Percentiles rank a stretch among this genome's conserved stretches.
Evolutionary conservation across 805 yeast species (phyloP).

Genomic region (Cyberlindnera galapagoensis): DNA sequence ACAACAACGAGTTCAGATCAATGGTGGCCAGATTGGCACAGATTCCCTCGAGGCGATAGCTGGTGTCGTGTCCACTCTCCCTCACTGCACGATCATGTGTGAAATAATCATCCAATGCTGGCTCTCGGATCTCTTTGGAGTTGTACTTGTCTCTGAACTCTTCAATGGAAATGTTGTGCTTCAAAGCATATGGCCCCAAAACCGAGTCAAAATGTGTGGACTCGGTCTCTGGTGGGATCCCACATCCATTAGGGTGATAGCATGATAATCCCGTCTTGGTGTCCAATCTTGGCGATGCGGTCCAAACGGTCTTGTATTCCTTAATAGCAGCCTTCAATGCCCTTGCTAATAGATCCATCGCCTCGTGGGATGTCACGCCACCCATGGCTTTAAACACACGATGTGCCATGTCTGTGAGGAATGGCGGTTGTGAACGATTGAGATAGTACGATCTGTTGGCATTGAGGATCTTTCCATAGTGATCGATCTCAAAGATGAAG

Average conservation of each 20-base stretch:
- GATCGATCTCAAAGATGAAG: constrained; percentile 80
- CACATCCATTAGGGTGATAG: constrained; percentile 83
- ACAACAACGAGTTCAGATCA: constrained; percentile 78
- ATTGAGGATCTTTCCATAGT: constrained; percentile 88
- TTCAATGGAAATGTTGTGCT: constrained; percentile 48
- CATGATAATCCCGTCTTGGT: constrained; percentile 72
- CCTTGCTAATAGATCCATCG: constrained; percentile 55
- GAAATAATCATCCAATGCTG: constrained; percentile 82
- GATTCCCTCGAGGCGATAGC: constrained; percentile 81
- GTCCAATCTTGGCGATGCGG: constrained; percentile 66
- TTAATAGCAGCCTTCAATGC: constrained; percentile 75
- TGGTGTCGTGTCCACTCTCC: constrained; percentile 95
- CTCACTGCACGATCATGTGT: constrained; percentile 91
- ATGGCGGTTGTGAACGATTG: constrained; percentile 94
- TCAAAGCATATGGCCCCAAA: constrained; percentile 59
- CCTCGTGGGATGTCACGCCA: constrained; percentile 38
- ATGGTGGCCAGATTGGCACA: constrained; percentile 89
- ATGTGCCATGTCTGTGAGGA: constrained; percentile 86
- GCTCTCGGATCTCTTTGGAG: constrained; percentile 56
- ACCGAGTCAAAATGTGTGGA: constrained; percentile 76
- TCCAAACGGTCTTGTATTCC: constrained; percentile 84
- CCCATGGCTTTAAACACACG: constrained; percentile 57
- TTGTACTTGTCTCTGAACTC: constrained; percentile 71
- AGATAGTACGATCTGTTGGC: constrained; percentile 91
- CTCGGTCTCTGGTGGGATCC: constrained; percentile 98